Base-by-base conservation (phyloP, 1,284 basidiomycete species). In the Fomitopsis palustris region DNA sequence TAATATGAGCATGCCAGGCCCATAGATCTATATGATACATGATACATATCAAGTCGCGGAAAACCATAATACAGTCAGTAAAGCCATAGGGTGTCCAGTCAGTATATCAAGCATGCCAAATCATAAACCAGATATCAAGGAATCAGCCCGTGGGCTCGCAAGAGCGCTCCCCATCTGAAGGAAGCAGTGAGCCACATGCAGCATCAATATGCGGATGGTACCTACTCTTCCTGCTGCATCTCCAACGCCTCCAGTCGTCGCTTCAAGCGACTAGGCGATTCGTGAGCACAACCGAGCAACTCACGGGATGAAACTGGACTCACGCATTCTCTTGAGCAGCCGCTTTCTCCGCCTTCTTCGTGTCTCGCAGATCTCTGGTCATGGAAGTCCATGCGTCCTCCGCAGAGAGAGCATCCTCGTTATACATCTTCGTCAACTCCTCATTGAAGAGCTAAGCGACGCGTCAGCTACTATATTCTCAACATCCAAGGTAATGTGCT, bases 391-490 rank as follows among this genome's bases (percentile, higher is more conserved):
- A 92, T 1, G 92, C 91, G 65, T 93, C 90, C 45, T 88, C 85
- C 16, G 86, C 84, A 16, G 92, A 90, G 55, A 95, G 80, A 60
- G 87, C 83, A 19, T 83, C 83, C 60, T 93, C 91, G 56, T 88
- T 86, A 75, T 87, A 95, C 90, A 96, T 93, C 37, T 83, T 85
- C 65, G 94, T 92, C 38, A 96, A 80, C 70, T 96, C 94, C 65
- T 93, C 92, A 69, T 96, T 96, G 77, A 96, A 95, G 4, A 92
- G 88, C 93, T 95, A 51, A 12, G 16, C 41, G 8, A 12, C 21
- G n/a, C 23, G 14, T 23, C 33, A 41, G 29, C 14, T 6, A 14
- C 19, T 9, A 8, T 8, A 16, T 27, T 16, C n/a, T 54, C 9
- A 5, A 43, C 12, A 43, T 3, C 4, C 41, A 5, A n/a, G 3